These are phyloP conservation scores for Leucosporidium scottii DNA, from an alignment of 768 basidiomycete genomes.

Conservation along the genomic window DNA sequence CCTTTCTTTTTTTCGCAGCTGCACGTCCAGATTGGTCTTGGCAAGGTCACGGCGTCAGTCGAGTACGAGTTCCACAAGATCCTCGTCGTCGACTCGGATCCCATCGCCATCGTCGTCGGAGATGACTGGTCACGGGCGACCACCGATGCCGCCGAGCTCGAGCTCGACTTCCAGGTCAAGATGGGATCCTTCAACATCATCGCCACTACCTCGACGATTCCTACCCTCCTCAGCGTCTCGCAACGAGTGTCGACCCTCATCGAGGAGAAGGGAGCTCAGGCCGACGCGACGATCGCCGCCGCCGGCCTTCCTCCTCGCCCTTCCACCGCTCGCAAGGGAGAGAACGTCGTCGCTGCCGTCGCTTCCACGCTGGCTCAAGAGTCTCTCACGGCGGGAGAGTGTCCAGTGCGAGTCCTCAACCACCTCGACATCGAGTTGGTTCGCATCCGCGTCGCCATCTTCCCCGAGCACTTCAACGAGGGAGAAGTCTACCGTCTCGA, in stretches of 20 bases:
- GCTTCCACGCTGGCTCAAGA: not conserved
- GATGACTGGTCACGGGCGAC: conserved; percentile 65
- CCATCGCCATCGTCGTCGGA: conserved; percentile 61
- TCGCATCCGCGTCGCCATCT: conserved; percentile 61
- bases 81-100: conserved; percentile 57
- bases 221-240: conserved; percentile 64
- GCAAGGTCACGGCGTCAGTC: conserved; percentile 36
- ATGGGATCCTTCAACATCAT: conserved; percentile 62
- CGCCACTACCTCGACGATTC: conserved; percentile 66
- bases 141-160: conserved; percentile 47
- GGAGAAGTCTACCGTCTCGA: conserved; percentile 67
- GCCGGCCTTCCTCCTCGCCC: conserved; percentile 63
- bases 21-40: conserved; percentile 15
- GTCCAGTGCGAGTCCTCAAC: conserved; percentile 44
- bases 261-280: conserved; percentile 64
- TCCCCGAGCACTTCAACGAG: conserved; percentile 72
- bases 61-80: conserved; percentile 3
- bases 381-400: not conserved
- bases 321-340: conserved; percentile 56
- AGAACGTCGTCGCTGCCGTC: conserved; percentile 61
- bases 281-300: conserved; percentile 49
- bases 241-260: conserved; percentile 70
- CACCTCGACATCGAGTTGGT: conserved; percentile 65
- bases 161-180: conserved; percentile 65
- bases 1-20: not conserved